Evolutionary conservation across 108 stramenopile species (phyloP).

Genomic region (Cyclostephanos tholiformis): DNA sequence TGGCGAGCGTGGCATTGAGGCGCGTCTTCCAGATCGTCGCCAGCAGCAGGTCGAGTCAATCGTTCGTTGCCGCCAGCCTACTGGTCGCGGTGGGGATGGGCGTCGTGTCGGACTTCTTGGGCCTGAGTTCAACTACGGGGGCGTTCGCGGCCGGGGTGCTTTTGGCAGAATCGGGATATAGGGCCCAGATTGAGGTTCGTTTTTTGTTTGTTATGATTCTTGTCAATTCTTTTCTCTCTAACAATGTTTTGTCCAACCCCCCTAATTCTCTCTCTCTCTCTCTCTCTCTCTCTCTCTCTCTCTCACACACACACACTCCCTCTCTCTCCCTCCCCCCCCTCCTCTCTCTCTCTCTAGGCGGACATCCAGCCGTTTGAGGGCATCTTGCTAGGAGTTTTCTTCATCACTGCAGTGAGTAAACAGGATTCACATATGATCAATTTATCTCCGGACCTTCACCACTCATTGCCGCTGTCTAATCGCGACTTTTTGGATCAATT

Average conservation of each 20-base stretch:
- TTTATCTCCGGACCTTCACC: neutral
- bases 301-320: no score
- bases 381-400: constrained; percentile 81
- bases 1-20: constrained; percentile 56
- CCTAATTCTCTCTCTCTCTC: neutral
- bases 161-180: constrained; percentile 67
- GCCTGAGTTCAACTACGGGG: constrained; percentile 67
- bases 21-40: constrained; percentile 78
- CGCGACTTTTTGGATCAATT: no score
- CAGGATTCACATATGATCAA: neutral
- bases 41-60: constrained; percentile 64
- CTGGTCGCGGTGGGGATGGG: constrained; percentile 82
- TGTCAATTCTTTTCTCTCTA: no score
- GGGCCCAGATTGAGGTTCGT: constrained; percentile 70
- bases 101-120: constrained; percentile 58
- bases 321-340: no score
- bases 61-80: constrained; percentile 74
- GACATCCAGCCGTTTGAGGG: constrained; percentile 84
- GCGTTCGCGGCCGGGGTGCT: constrained; percentile 85
- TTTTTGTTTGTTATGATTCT: neutral
- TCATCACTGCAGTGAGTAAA: constrained; percentile 59
- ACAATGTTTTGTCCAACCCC: neutral
- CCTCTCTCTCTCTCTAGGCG: no score
- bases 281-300: no score
- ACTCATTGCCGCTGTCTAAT: neutral